Evolutionary conservation across 2,329 filamentous ascomycete genomes (phyloP), one percentile per base, ranked within the genome.

Genomic region (Fusarium algeriense): DNA sequence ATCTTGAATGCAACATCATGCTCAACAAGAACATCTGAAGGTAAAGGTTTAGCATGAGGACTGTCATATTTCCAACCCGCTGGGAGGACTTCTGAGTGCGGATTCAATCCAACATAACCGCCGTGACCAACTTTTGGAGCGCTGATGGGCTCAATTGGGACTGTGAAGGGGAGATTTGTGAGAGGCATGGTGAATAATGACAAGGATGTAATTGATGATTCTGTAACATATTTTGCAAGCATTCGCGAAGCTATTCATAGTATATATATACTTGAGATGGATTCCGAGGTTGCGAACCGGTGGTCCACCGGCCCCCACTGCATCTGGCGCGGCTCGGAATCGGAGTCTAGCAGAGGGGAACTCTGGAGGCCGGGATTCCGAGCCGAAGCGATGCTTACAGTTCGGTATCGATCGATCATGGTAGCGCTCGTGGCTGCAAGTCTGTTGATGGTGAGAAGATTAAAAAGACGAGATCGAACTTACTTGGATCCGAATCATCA

Each of bases 1-100:
- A 66, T 66, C 0, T 45, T 50, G 10, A 66, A 66, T 4, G 44
- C 38, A 26, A 66, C 63, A 45, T 66, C 63, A 15, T 66, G 61
- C 19, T 66, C 63, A 4, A 37, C 61, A 1, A 66, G 45, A 5
- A 66, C 44, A 20, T 64, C 44, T 2, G 44, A 66, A 1, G 63
- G 15, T 0, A 66, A 12, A 5, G 63, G 5, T 0, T 30, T 57
- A 1, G 63, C 44, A 5, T 59, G 38, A 0, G 63, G 52, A 10
- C 49, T 63, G 1, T 60, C 61, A 0, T 65, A 57, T 3, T 65
- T 65, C 60, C 61, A 66, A 1, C 63, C 63, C 2, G 44, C 19
- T 1, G 38, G 61, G 10, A 66, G 52, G 5, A 45, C 35, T 32
- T 66, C 61, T 26, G 63, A 41, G n/a, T 50, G 63, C 4, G 63